Conservation (phyloP, 2,329 filamentous ascomycete genomes). For the Arthrobotrys entomopaga region DNA sequence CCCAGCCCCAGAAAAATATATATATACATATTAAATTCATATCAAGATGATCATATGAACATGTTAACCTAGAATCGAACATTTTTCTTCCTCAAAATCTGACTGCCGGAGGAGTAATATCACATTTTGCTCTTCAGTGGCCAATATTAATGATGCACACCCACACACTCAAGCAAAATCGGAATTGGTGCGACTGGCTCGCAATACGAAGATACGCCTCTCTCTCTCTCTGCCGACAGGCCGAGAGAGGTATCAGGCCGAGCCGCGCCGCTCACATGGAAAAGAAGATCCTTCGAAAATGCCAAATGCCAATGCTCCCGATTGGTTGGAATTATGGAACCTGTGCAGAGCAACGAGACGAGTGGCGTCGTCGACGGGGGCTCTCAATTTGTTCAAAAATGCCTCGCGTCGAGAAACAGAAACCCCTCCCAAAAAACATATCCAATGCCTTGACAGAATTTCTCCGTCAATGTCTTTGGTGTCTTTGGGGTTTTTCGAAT, state of each 20-base stretch:
- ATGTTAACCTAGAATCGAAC: too few species aligned
- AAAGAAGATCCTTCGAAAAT: conserved; percentile 8
- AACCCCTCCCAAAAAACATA: not conserved
- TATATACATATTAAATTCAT: too few species aligned
- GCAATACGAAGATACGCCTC: not conserved
- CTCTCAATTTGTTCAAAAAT: not conserved
- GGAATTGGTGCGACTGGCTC: not conserved
- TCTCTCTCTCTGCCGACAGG: conserved; percentile 6
- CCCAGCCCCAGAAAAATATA: too few species aligned
- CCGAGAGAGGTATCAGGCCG: conserved; percentile 17
- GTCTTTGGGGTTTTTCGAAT: too few species aligned
- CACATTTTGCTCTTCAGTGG: not conserved
- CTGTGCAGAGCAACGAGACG: not conserved
- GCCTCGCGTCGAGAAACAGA: not conserved
- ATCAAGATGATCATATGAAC: too few species aligned
- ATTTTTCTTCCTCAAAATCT: too few species aligned
- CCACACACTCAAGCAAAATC: too few species aligned
- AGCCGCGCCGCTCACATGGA: conserved; percentile 10
- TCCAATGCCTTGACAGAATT: too few species aligned
- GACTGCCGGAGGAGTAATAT: not conserved
- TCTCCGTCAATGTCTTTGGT: too few species aligned
- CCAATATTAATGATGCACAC: too few species aligned
- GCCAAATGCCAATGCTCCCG: conserved; percentile 38
- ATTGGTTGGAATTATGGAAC: conserved; percentile 10
- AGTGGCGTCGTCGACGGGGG: conserved; percentile 14